Evolutionary conservation across 2,329 filamentous ascomycete species (phyloP), one percentile per base, ranked within the genome.

Genomic region (Aspergillus intermedius): DNA sequence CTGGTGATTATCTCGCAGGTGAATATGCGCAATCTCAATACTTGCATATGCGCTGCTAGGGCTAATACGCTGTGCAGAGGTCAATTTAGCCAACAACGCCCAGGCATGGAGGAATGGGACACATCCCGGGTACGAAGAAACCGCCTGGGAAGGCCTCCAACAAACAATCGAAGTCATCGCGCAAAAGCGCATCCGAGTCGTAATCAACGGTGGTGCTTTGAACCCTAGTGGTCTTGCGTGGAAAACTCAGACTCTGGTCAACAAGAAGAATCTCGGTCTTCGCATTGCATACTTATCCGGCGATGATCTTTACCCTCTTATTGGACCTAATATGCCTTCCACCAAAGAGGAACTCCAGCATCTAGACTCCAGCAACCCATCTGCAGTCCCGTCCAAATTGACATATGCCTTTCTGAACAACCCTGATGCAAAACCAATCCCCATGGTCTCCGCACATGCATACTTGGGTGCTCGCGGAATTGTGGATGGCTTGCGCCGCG

Each of bases 151-250:
- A 48, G 74, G 73, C 1, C 62, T 77, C 21, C 60, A 71, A 52
- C 60, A 74, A 56, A 71, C 68, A 1, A 68, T 81, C 3, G 63
- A 74, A 3, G 58, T 76, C 5, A 66, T 77, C 52, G 62, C 70
- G 1, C 63, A 74, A 44, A 74, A 77, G 50, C 58, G 68, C 0
- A 81, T 81, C 63, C 79, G 77, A 51, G 67, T 82, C 10, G 68
- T 80, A 32, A 67, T 80, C 48, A 81, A 82, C 54, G 79, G 79
- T 2, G 80, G 80, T 0, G 77, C 74, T 2, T 68, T 77, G 13
- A 77, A 82, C 49, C 80, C 80, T 0, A 69, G 69, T 49, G 77
- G 73, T 0, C 56, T 83, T 13, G 76, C 79, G 2, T 56, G 74
- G 45, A 72, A 74, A 48, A 66, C 74, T 0, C 60, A 69, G 4